Percentiles rank a stretch among this genome's conserved stretches.
Evolutionary conservation across 176 grass and related monocot genomes (phyloP).

Genomic region (Oropetium thomaeum): DNA sequence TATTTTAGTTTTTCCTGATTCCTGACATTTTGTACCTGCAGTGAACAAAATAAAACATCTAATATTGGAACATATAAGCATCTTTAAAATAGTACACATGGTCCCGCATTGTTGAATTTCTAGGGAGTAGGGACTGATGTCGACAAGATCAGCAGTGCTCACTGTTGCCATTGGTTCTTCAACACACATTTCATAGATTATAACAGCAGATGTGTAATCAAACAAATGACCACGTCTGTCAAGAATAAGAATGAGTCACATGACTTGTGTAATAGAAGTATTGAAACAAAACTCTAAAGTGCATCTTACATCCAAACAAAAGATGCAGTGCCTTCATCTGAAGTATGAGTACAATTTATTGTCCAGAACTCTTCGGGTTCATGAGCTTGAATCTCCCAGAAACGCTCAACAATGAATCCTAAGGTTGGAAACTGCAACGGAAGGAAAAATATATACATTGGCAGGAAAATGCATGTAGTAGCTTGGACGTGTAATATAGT

Average conservation of each 20-base stretch:
- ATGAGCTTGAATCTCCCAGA: conserved; percentile 97
- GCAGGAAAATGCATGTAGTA: conserved; percentile 19
- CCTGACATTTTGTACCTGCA: conserved; percentile 77
- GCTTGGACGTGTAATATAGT: conserved; percentile 8
- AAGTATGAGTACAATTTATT: conserved; percentile 95
- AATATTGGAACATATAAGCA: conserved; percentile 7
- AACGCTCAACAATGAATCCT: conserved; percentile 94
- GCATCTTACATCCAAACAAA: conserved; percentile 88
- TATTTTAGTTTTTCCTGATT: conserved; percentile 94
- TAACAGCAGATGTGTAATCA: conserved; percentile 74
- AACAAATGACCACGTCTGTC: conserved; percentile 84
- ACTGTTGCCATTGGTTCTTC: conserved; percentile 94
- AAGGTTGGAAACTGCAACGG: conserved; percentile 84
- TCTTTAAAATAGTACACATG: neutral
- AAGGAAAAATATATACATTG: conserved; percentile 33
- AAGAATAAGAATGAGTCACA: conserved; percentile 38
- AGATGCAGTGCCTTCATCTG: conserved; percentile 76
- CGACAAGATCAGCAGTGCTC: conserved; percentile 38
- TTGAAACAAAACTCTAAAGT: neutral
- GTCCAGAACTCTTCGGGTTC: conserved; percentile 96
- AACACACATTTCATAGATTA: conserved; percentile 90
- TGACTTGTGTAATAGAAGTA: conserved; percentile 12
- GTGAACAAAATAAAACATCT: conserved; percentile 24
- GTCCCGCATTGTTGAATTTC: neutral
- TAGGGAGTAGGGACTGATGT: conserved; percentile 6